phyloP scores from a whole-genome alignment of 768 basidiomycete genomes.

The Hypholoma fasciculare region DNA sequence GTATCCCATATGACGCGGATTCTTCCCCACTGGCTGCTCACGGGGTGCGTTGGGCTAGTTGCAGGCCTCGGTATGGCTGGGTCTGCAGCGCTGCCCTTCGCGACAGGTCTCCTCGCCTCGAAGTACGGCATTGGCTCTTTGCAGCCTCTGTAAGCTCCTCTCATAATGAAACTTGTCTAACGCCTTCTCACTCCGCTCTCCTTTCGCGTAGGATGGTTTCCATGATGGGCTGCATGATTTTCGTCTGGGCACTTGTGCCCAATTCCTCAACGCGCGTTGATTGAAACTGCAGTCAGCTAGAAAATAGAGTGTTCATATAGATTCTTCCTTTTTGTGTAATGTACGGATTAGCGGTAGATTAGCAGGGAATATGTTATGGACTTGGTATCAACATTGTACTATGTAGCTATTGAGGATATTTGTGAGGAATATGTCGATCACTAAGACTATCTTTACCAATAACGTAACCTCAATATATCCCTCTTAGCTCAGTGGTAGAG shows the following conservation, averaged over 20 bases:
- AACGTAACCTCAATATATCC: slow-evolving; percentile 16
- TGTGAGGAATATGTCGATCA: no score
- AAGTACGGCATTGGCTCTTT: slow-evolving; percentile 59
- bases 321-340: no score
- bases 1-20: slow-evolving; percentile 69
- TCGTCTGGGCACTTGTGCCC: slow-evolving; percentile 56
- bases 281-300: neutral
- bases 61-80: slow-evolving; percentile 69
- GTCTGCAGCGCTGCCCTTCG: slow-evolving; percentile 68
- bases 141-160: slow-evolving; percentile 56
- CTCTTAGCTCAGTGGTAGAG: slow-evolving; percentile 57
- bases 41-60: slow-evolving; percentile 62
- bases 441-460: no score
- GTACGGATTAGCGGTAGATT: no score
- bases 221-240: slow-evolving; percentile 59
- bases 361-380: no score
- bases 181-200: neutral
- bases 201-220: slow-evolving; percentile 44
- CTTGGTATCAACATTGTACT: no score
- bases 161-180: neutral
- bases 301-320: no score
- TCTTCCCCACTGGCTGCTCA: slow-evolving; percentile 69
- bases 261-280: slow-evolving; percentile 3
- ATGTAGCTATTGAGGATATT: no score
- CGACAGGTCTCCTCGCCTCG: slow-evolving; percentile 66